Base-by-base conservation (phyloP, 768 basidiomycete genomes). In the Kwoniella sp. region DNA sequence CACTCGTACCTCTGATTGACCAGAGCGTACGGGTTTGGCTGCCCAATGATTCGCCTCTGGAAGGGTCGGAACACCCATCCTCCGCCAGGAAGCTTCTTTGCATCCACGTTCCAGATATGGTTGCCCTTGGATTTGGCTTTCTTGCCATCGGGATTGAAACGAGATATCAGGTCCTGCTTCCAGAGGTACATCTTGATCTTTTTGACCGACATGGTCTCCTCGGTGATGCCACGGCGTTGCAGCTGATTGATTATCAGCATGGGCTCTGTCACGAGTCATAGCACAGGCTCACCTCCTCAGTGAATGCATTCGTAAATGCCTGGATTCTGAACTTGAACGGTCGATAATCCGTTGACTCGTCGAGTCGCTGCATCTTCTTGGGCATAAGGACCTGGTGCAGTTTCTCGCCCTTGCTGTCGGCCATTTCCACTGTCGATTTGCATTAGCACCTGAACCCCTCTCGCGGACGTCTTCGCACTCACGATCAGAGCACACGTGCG, bases 311-410 rank as follows among this genome's bases (percentile, higher is more conserved):
- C 5, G 92, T 98, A 76, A 99, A 99, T 0, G 93, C 93, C 70
- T 90, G 89, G 61, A 99, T 99, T 53, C 93, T 84, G 77, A 99
- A 99, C 76, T 96, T 96, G 83, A 99, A 98, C 41, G 93, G 93
- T 23, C 93, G 83, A 76, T 93, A 99, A 75, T 98, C 93, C 36
- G 85, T 84, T 31, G 89, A 91, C 77, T 96, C 93, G 71, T 95
- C 92, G 50, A 98, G 79, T 46, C 89, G 84, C 64, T 90, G 88
- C 93, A 99, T 98, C 79, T 79, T 79, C 79, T 96, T 96, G 0
- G 92, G 87, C 93, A 99, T 99, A 65, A 98, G 80, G 29, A 89
- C 89, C 76, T 99, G 93, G 70, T 99, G 93, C 52, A 99, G 90
- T 37, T 88, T 85, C 73, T 99, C 93, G 44, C 93, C 93, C 74